Percentiles rank a stretch among this genome's conserved stretches.
These are phyloP conservation scores for Litchi chinensis DNA, from an alignment of 345 rosid species.

Conservation along the genomic window DNA sequence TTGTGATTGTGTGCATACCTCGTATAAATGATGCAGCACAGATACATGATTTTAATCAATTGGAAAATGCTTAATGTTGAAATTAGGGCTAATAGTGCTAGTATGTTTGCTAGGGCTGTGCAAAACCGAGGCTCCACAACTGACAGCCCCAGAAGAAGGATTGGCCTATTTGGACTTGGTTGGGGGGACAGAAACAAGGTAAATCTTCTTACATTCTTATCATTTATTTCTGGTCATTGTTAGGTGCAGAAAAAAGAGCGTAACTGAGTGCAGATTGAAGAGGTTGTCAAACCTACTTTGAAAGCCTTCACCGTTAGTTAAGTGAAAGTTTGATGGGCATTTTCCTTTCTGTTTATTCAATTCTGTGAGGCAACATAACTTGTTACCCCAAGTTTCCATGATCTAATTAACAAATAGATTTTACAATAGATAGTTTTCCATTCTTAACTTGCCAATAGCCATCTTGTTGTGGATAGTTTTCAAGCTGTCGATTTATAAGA, in stretches of 20 bases:
- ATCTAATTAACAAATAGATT: neutral
- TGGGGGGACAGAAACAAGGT: conserved; percentile 92
- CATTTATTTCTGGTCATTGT: conserved; percentile 1
- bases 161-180: conserved; percentile 63
- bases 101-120: conserved; percentile 41
- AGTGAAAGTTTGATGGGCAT: neutral
- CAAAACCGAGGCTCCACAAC: conserved; percentile 32
- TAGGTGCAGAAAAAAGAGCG: neutral
- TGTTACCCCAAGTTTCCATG: neutral
- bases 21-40: neutral
- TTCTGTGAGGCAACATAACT: neutral
- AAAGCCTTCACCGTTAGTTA: neutral
- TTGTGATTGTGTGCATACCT: neutral
- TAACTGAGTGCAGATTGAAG: neutral
- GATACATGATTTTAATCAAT: neutral
- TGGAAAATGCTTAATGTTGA: neutral
- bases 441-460: neutral
- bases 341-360: neutral
- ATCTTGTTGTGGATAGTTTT: neutral
- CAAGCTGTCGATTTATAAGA: neutral
- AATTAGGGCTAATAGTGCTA: conserved; percentile 19
- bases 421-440: neutral
- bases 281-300: neutral
- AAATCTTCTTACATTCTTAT: conserved; percentile 19
- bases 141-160: conserved; percentile 59